A percentile compares a stretch with the other conserved stretches of the same genome.
phyloP scores from a whole-genome alignment of 225 moss, liverwort and hornwort species.

The Marchantia paleacea region DNA sequence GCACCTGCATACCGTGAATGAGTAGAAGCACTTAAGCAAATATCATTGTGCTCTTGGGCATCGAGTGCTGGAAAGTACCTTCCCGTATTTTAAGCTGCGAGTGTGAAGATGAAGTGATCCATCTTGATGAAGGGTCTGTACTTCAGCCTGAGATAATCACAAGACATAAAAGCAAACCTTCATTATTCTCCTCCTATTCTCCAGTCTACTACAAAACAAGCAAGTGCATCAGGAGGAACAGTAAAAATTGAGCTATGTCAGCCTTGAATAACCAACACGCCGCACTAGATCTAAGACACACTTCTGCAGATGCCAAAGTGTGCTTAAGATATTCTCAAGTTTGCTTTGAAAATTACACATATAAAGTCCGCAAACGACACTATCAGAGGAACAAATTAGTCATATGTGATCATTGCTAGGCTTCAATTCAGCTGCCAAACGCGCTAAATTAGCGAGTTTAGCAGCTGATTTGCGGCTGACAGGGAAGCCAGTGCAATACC shows the following conservation, averaged over 20 bases:
- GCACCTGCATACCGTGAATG: not conserved
- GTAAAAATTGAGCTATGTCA: not conserved
- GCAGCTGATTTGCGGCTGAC: too few species aligned
- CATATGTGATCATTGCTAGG: too few species aligned
- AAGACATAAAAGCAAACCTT: conserved; percentile 4
- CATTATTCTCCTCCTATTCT: not conserved
- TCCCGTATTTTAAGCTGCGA: conserved; percentile 96
- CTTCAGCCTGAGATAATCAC: conserved; percentile 72
- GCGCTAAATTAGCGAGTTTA: too few species aligned
- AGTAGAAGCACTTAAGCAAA: not conserved
- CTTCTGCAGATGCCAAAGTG: not conserved
- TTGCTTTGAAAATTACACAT: too few species aligned
- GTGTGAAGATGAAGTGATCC: conserved; percentile 96
- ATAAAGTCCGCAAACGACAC: too few species aligned
- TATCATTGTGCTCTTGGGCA: not conserved
- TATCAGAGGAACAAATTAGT: too few species aligned
- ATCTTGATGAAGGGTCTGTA: conserved; percentile 85
- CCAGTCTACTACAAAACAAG: not conserved
- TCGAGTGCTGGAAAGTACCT: conserved; percentile 46
- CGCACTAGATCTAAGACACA: not conserved
- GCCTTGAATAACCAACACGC: not conserved
- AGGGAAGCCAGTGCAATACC: too few species aligned
- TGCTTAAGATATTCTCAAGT: too few species aligned
- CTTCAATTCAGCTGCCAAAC: too few species aligned
- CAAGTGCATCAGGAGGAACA: not conserved